A percentile compares a stretch with the other conserved stretches of the same genome.
These are phyloP conservation scores for Teunomyces panamensis DNA, from an alignment of 805 yeast species.

Conservation along the genomic window DNA sequence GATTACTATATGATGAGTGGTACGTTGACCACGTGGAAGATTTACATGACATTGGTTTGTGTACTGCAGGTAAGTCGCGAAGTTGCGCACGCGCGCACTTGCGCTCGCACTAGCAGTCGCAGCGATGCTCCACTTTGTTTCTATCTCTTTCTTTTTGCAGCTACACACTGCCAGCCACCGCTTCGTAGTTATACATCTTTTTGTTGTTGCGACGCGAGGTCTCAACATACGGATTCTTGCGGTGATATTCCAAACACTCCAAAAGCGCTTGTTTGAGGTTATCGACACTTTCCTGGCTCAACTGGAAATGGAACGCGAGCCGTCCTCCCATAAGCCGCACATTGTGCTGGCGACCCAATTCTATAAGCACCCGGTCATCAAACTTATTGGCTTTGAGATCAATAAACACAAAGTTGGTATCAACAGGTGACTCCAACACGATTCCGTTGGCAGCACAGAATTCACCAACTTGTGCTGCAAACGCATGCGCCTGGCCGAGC, in stretches of 20 bases:
- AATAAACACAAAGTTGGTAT: slow-evolving; percentile 80
- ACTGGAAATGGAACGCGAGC: slow-evolving; percentile 70
- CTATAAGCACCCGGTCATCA: slow-evolving; percentile 52
- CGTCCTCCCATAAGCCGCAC: slow-evolving; percentile 71
- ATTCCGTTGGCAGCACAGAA: slow-evolving; percentile 55
- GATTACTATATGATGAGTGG: background rate
- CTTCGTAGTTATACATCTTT: slow-evolving; percentile 13
- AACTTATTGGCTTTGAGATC: slow-evolving; percentile 55
- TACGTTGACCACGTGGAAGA: background rate
- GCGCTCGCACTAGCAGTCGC: too few relatives aligned
- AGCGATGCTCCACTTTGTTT: too few relatives aligned
- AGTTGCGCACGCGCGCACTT: too few relatives aligned
- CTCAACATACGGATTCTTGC: slow-evolving; percentile 8
- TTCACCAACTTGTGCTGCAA: slow-evolving; percentile 51
- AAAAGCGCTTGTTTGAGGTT: slow-evolving; percentile 47
- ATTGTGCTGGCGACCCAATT: slow-evolving; percentile 53
- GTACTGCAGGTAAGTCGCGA: too few relatives aligned
- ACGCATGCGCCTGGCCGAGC: slow-evolving; percentile 47
- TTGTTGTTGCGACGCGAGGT: slow-evolving; percentile 6
- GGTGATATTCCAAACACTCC: slow-evolving; percentile 40
- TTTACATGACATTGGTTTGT: background rate
- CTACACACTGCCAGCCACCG: slow-evolving; percentile 1
- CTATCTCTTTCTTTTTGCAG: background rate
- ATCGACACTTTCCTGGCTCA: slow-evolving; percentile 29
- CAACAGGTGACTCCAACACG: slow-evolving; percentile 66